Conservation (phyloP, 208 protist genomes). For the Crithidia acanthocephali region DNA sequence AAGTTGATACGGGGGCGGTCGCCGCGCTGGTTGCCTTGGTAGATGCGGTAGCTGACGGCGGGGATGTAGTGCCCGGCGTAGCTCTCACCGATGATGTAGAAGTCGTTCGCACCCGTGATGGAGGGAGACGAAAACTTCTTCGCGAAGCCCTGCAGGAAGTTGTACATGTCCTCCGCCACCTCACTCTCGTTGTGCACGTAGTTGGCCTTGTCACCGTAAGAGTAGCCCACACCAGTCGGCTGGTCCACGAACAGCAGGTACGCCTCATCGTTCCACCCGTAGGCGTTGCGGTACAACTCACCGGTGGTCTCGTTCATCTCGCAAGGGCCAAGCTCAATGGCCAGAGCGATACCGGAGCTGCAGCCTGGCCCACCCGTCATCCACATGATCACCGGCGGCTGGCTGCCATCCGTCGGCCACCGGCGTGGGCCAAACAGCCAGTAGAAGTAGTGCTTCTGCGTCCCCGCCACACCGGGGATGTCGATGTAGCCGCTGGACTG, state of each 20-base stretch:
- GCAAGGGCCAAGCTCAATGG: slow-evolving; percentile 85
- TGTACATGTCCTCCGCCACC: slow-evolving; percentile 88
- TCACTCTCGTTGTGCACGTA: slow-evolving; percentile 68
- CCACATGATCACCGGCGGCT: slow-evolving; percentile 84
- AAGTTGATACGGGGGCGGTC: slow-evolving; percentile 46
- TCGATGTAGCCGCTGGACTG: slow-evolving; percentile 86
- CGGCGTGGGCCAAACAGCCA: slow-evolving; percentile 84
- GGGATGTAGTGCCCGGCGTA: slow-evolving; percentile 87
- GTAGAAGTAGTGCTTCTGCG: slow-evolving; percentile 87
- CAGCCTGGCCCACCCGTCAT: slow-evolving; percentile 94
- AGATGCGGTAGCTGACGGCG: slow-evolving; percentile 46
- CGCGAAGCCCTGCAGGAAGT: slow-evolving; percentile 72
- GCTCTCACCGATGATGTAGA: slow-evolving; percentile 84
- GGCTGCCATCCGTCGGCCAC: slow-evolving; percentile 30
- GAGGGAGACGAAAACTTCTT: slow-evolving; percentile 37
- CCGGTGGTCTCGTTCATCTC: slow-evolving; percentile 51
- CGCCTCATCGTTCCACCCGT: slow-evolving; percentile 80
- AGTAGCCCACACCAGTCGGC: slow-evolving; percentile 88
- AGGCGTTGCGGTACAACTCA: slow-evolving; percentile 62
- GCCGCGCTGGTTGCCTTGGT: slow-evolving; percentile 34
- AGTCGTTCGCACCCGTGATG: slow-evolving; percentile 40
- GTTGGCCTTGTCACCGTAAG: slow-evolving; percentile 50
- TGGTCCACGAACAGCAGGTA: slow-evolving; percentile 93
- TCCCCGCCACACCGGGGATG: slow-evolving; percentile 47
- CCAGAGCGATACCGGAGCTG: slow-evolving; percentile 64